Conservation (phyloP, 148 eudicot genomes). For the Gaultheria prostrata region DNA sequence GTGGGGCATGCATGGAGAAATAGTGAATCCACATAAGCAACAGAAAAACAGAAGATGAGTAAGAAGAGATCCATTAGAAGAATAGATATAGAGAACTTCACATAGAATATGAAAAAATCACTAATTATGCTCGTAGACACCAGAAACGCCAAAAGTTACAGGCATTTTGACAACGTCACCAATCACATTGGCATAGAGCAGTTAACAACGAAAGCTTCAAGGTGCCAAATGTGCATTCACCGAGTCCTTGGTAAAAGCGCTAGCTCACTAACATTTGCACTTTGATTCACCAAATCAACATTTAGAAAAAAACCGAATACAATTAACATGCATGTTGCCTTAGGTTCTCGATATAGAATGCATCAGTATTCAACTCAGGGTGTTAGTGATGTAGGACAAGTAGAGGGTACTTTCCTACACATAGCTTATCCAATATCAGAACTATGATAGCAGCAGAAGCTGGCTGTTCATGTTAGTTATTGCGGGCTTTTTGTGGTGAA, state of each 20-base stretch:
- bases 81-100: background rate
- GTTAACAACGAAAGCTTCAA: background rate
- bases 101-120: background rate
- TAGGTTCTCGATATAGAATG: background rate
- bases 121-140: background rate
- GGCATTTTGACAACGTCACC: constrained; percentile 5
- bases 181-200: background rate
- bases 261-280: background rate
- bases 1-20: background rate
- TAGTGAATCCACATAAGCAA: background rate
- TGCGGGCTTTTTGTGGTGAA: too few relatives aligned
- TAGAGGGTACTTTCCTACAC: too few relatives aligned
- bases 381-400: too few relatives aligned
- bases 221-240: background rate
- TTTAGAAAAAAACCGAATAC: background rate
- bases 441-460: too few relatives aligned
- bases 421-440: too few relatives aligned
- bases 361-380: background rate
- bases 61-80: background rate
- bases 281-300: background rate
- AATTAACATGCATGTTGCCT: background rate
- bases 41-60: background rate
- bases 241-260: background rate
- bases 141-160: background rate
- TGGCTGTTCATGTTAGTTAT: too few relatives aligned